Evolutionary conservation across 805 yeast genomes (phyloP), one percentile per base, ranked within the genome.

Genomic region (Cyberlindnera misumaiensis): DNA sequence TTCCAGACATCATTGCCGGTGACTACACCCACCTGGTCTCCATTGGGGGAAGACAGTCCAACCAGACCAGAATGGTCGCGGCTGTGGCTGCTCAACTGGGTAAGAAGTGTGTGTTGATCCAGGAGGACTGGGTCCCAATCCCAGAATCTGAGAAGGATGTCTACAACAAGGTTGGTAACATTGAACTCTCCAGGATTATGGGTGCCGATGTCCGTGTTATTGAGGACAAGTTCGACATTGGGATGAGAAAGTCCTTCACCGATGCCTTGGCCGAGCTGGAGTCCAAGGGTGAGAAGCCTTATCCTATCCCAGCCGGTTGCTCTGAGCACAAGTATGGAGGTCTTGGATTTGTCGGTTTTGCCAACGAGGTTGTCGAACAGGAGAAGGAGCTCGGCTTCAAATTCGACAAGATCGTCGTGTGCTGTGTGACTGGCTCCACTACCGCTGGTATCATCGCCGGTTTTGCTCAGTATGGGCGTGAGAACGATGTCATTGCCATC

Each of bases 41-140:
- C 34, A 44, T 44, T 16, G 47, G 47, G 36, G 47, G 47, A 11
- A 39, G 47, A 28, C 47, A 44, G 39, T 35, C 41, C 34, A 44
- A 44, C 42, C 47, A 44, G 41, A 44, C 47, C 27, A 35, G 47
- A 36, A 44, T 44, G 47, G 47, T 44, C 10, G 47, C 47, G 10
- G 47, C 47, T 4, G 35, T 44, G 25, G 47, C 47, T 15, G 47
- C 47, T 17, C 44, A 44, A 36, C 22, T 44, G 35, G 47, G 47
- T 15, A 44, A 44, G 42, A 40, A 44, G 38, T 44, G 47, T 36
- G 47, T 44, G 13, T 29, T 44, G 44, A 44, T 44, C 32, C 47
- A 44, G 39, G 47, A 44, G 39, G 43, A 44, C 40, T 44, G 47
- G 47, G 47, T 44, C 20, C 47, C 47, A 15, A 44, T 44, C 41